Conservation (phyloP, 73 alveolate genomes). For the Uronychia binucleata region DNA sequence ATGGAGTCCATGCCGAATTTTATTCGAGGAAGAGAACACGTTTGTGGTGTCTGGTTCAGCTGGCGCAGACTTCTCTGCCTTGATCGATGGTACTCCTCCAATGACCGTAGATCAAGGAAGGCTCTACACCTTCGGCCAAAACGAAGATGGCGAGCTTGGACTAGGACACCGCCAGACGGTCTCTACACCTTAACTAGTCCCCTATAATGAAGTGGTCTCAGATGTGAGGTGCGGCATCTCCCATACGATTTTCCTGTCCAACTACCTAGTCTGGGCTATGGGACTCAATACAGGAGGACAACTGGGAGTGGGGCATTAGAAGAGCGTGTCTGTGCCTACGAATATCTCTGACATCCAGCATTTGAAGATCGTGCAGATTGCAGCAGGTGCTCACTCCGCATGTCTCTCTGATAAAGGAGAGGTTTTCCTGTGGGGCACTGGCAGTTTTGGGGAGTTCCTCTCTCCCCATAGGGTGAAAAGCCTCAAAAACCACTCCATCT, state of each 20-base stretch:
- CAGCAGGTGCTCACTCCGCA: conserved; percentile 73
- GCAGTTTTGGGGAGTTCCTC: conserved; percentile 57
- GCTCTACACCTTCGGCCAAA: conserved; percentile 58
- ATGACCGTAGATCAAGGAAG: conserved; percentile 35
- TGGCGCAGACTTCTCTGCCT: conserved; percentile 46
- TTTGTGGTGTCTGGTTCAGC: conserved; percentile 34
- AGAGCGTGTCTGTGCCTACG: conserved; percentile 27
- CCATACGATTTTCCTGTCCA: conserved; percentile 60
- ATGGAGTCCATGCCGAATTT: conserved; percentile 36
- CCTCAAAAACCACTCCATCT: conserved; percentile 12
- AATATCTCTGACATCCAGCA: conserved; percentile 47
- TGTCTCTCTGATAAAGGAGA: conserved; percentile 54
- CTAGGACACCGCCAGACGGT: conserved; percentile 40
- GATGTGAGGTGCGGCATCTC: conserved; percentile 68
- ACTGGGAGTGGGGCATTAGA: conserved; percentile 69
- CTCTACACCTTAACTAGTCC: conserved; percentile 7
- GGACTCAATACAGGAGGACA: conserved; percentile 76
- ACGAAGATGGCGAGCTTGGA: conserved; percentile 55
- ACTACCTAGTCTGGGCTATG: conserved; percentile 58
- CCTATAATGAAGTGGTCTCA: conserved; percentile 37
- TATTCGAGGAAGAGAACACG: conserved; percentile 1
- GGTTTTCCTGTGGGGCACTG: conserved; percentile 68
- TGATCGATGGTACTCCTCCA: background rate
- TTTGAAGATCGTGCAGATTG: conserved; percentile 41
- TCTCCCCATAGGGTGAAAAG: conserved; percentile 60